These are phyloP conservation scores for Dendryphion nanum DNA, from an alignment of 2,329 filamentous ascomycete genomes.

Conservation along the genomic window DNA sequence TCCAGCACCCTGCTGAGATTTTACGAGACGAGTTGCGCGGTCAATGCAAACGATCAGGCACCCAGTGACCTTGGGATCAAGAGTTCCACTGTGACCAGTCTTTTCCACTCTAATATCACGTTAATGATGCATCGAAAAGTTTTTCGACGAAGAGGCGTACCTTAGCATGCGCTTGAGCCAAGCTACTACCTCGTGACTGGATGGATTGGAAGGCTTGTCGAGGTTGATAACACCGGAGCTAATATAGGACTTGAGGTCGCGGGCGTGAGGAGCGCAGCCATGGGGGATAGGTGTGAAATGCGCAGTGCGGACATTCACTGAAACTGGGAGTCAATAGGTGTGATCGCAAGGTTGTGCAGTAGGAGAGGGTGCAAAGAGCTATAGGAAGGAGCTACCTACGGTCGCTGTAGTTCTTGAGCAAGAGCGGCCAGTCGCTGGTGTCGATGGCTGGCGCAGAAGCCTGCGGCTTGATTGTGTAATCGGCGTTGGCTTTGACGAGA, in stretches of 20 bases:
- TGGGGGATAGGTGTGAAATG: conserved; percentile 97
- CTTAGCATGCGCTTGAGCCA: conserved; percentile 98
- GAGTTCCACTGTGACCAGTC: conserved; percentile 96
- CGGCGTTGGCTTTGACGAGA: conserved; percentile 44
- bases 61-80: conserved; percentile 97
- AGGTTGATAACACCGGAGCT: conserved; percentile 98
- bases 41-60: conserved; percentile 95
- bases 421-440: conserved; percentile 86
- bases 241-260: conserved; percentile 96
- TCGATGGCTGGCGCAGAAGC: conserved; percentile 73
- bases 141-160: conserved; percentile 47
- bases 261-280: conserved; percentile 85
- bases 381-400: conserved; percentile 57
- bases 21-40: conserved; percentile 94
- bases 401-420: conserved; percentile 95
- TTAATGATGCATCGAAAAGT: not conserved
- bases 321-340: not conserved
- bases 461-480: conserved; percentile 91
- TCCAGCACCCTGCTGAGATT: conserved; percentile 97
- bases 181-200: conserved; percentile 96
- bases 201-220: conserved; percentile 96
- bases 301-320: conserved; percentile 87
- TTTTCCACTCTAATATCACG: conserved; percentile 70
- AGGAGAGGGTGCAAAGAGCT: conserved; percentile 19
- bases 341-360: conserved; percentile 19